Conservation (phyloP, 257 asterid genomes). For the Paraleonurus japonicus region DNA sequence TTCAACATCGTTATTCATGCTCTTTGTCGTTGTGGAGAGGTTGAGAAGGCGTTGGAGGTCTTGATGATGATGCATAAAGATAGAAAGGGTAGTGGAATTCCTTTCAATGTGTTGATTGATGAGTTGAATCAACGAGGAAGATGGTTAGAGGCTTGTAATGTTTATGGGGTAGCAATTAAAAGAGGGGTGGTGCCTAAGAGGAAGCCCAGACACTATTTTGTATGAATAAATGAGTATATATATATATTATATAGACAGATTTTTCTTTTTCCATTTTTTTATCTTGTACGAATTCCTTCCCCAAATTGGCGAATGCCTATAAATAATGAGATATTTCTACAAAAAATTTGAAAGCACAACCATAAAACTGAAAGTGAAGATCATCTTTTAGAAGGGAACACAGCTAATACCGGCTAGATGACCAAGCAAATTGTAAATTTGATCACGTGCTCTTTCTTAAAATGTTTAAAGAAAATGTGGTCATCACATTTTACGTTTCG, state of each 20-base stretch:
- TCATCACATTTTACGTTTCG: too few species aligned
- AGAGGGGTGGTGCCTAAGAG: constrained; percentile 46
- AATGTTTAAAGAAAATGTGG: too few species aligned
- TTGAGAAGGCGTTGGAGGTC: constrained; percentile 42
- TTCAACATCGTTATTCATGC: constrained; percentile 41
- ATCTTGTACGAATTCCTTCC: neutral
- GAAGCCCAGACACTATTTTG: constrained; percentile 31
- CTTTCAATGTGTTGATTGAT: constrained; percentile 39
- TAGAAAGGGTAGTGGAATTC: constrained; percentile 38
- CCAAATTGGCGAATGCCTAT: neutral
- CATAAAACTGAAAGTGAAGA: too few species aligned
- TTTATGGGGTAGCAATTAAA: constrained; percentile 57
- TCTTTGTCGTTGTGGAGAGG: constrained; percentile 43
- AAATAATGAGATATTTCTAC: neutral
- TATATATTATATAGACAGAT: neutral
- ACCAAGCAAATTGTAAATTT: too few species aligned
- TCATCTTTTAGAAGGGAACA: too few species aligned
- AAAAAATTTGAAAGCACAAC: too few species aligned
- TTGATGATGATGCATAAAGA: constrained; percentile 36
- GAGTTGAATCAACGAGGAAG: constrained; percentile 48
- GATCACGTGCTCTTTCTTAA: too few species aligned
- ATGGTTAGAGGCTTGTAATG: constrained; percentile 36
- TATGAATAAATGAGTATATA: neutral
- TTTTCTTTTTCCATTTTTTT: neutral
- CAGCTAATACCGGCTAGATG: too few species aligned